Evolutionary conservation across 2,329 filamentous ascomycete species (phyloP).

Genomic region (Microsporum audouinii): DNA sequence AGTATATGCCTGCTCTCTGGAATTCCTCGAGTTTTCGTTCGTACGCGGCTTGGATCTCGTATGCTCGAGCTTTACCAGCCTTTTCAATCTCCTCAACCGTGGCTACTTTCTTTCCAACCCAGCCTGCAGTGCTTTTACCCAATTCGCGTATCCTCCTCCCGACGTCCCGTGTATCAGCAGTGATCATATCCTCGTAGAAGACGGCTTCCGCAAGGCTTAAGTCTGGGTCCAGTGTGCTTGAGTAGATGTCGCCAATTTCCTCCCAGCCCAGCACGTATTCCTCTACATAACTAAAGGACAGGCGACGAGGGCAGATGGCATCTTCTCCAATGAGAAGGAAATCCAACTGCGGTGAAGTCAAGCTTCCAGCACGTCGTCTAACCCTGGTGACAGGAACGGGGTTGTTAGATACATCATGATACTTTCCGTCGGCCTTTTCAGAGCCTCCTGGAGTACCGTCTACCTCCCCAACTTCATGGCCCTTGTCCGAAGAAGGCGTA

Average conservation of each 20-base stretch:
- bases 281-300: conserved; percentile 40
- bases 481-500: neutral
- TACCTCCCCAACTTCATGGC: neutral
- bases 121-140: conserved; percentile 29
- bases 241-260: conserved; percentile 18
- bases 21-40: conserved; percentile 59
- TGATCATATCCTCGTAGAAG: conserved; percentile 29
- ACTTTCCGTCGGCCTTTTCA: neutral
- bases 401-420: neutral
- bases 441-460: neutral
- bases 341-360: conserved; percentile 19
- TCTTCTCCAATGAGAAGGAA: conserved; percentile 17
- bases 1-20: conserved; percentile 53
- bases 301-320: conserved; percentile 29
- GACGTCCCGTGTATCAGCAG: conserved; percentile 27
- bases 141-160: conserved; percentile 29
- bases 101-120: conserved; percentile 34
- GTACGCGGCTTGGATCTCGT: conserved; percentile 56
- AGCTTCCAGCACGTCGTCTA: conserved; percentile 31
- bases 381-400: conserved; percentile 6
- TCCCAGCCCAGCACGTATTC: conserved; percentile 33
- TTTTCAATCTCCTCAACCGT: conserved; percentile 49
- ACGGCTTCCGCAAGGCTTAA: conserved; percentile 32
- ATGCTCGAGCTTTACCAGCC: conserved; percentile 50
- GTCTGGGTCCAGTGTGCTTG: conserved; percentile 27